Conservation (phyloP, 345 rosid species). For the Sapria himalayana region DNA sequence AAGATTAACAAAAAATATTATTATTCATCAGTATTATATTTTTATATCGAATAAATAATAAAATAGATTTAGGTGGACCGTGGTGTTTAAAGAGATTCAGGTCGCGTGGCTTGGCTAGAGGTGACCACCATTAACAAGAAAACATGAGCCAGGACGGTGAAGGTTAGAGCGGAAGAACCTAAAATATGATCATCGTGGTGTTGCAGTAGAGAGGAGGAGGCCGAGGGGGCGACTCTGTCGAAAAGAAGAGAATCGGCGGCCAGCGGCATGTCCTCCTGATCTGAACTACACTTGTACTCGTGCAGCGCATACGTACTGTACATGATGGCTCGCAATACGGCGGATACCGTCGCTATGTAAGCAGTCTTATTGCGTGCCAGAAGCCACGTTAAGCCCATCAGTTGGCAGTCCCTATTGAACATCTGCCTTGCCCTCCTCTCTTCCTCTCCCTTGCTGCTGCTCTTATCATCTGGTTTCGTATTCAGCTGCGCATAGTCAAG, state of each 20-base stretch:
- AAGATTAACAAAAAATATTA: too few relatives aligned
- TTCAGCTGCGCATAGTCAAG: too few relatives aligned
- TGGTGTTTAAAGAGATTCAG: not conserved
- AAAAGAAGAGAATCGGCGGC: slow-evolving; percentile 96
- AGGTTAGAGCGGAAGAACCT: slow-evolving; percentile 17
- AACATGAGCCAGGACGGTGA: slow-evolving; percentile 13
- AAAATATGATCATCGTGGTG: slow-evolving; percentile 4
- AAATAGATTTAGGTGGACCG: slow-evolving; percentile 32
- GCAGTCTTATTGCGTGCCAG: slow-evolving; percentile 87
- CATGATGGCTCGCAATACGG: slow-evolving; percentile 84
- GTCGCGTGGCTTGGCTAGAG: not conserved
- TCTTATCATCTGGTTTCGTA: not conserved
- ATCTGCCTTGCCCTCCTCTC: slow-evolving; percentile 54
- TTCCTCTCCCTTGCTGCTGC: slow-evolving; percentile 2
- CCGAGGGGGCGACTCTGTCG: slow-evolving; percentile 23
- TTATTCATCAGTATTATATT: too few relatives aligned
- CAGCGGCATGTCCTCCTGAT: slow-evolving; percentile 98
- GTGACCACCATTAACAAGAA: slow-evolving; percentile 4
- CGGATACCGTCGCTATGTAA: slow-evolving; percentile 93
- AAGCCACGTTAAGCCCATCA: slow-evolving; percentile 98
- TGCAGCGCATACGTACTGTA: slow-evolving; percentile 68
- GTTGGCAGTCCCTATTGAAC: slow-evolving; percentile 81
- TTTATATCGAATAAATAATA: too few relatives aligned
- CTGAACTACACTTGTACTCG: slow-evolving; percentile 74
- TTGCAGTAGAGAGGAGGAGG: too few relatives aligned